phyloP scores from a whole-genome alignment of 1,284 basidiomycete species.

The Puccinia hordei region DNA sequence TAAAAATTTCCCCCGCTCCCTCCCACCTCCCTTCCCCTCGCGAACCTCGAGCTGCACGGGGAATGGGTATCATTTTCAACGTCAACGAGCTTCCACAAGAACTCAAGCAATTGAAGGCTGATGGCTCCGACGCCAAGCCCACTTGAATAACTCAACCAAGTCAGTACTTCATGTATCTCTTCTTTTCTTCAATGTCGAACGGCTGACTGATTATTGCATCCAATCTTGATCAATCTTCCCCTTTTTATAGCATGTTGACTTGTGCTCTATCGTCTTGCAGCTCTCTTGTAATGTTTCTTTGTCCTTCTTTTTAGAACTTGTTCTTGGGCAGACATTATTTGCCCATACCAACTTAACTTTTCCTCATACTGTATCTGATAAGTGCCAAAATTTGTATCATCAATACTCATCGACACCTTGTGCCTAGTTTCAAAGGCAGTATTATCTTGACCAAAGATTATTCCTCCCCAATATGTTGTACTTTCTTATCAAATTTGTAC shows the following conservation, averaged over 20 bases:
- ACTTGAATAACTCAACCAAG: background rate
- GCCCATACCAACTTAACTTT: background rate
- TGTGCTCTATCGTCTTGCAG: background rate
- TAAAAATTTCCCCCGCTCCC: background rate
- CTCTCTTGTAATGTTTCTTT: too few species aligned
- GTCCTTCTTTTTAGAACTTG: too few species aligned
- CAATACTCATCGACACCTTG: background rate
- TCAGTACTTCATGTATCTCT: background rate
- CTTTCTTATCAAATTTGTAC: too few species aligned
- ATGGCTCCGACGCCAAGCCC: background rate
- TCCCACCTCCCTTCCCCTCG: background rate
- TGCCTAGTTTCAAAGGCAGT: conserved; percentile 7
- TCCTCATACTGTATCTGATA: background rate
- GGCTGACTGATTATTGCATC: too few species aligned
- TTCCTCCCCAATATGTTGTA: too few species aligned
- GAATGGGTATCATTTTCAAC: background rate
- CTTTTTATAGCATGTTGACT: background rate
- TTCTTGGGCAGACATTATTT: too few species aligned
- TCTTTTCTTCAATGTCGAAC: too few species aligned
- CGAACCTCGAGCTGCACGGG: background rate
- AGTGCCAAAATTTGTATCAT: background rate
- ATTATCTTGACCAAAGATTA: background rate
- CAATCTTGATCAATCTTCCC: too few species aligned
- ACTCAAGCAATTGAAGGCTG: background rate
- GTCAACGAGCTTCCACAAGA: conserved; percentile 8